Evolutionary conservation across 2,329 filamentous ascomycete genomes (phyloP).

Genomic region (Colletotrichum tropicicola): DNA sequence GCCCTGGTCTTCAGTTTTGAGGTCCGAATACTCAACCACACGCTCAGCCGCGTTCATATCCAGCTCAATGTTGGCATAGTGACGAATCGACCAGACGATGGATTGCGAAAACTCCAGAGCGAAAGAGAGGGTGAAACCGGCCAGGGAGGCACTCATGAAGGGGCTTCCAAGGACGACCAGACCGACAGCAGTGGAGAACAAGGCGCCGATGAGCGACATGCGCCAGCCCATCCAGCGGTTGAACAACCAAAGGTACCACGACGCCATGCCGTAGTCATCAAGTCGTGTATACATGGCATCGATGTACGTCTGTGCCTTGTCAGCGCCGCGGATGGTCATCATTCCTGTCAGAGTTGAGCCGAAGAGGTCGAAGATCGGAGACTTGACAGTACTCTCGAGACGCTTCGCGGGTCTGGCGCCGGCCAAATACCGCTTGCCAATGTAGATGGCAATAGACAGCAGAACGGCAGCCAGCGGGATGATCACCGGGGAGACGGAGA

Average conservation of each 20-base stretch:
- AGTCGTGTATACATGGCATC: slow-evolving; percentile 75
- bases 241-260: slow-evolving; percentile 75
- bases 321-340: slow-evolving; percentile 79
- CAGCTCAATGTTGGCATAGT: slow-evolving; percentile 77
- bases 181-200: slow-evolving; percentile 74
- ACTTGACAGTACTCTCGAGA: slow-evolving; percentile 80
- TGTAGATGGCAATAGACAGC: slow-evolving; percentile 64
- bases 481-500: slow-evolving; percentile 74
- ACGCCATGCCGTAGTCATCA: slow-evolving; percentile 72
- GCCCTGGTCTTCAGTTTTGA: slow-evolving; percentile 72
- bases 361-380: slow-evolving; percentile 84
- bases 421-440: slow-evolving; percentile 71
- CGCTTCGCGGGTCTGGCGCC: slow-evolving; percentile 80
- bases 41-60: slow-evolving; percentile 84
- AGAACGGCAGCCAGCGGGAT: slow-evolving; percentile 69
- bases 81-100: slow-evolving; percentile 72
- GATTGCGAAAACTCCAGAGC: slow-evolving; percentile 73
- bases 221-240: slow-evolving; percentile 82
- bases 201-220: slow-evolving; percentile 73
- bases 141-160: slow-evolving; percentile 73
- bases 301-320: slow-evolving; percentile 73
- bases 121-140: slow-evolving; percentile 80
- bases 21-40: slow-evolving; percentile 77
- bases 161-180: slow-evolving; percentile 69
- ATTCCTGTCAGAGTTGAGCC: slow-evolving; percentile 77